Conservation (phyloP, 2,329 filamentous ascomycete species). For the Domatiomyces globalis region DNA sequence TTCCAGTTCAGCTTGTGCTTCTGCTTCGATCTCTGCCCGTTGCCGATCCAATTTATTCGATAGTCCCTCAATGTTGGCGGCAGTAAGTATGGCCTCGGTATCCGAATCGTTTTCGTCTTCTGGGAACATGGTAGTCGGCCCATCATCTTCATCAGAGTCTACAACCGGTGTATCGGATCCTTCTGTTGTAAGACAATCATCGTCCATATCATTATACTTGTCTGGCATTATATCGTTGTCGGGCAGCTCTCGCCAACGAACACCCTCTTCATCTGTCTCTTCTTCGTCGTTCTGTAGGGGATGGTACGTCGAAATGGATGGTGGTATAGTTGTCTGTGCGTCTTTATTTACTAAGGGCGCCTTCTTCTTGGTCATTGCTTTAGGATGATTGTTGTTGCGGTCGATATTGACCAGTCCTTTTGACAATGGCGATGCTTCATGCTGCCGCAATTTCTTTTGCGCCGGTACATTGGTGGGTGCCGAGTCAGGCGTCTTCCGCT, state of each 20-base stretch:
- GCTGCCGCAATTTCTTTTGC: constrained; percentile 52
- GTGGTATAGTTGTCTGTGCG: constrained; percentile 17
- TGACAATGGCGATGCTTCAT: constrained; percentile 28
- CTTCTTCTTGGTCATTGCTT: constrained; percentile 23
- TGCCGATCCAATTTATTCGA: constrained; percentile 71
- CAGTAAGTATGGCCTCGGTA: constrained; percentile 77
- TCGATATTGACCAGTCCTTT: constrained; percentile 30
- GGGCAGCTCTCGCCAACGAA: constrained; percentile 19
- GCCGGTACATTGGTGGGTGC: constrained; percentile 40
- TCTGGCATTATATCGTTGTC: constrained; percentile 30
- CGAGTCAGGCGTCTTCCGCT: constrained; percentile 67
- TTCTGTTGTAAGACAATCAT: constrained; percentile 24
- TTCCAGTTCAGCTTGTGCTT: constrained; percentile 72
- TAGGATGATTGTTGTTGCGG: constrained; percentile 22
- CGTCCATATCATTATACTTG: constrained; percentile 42
- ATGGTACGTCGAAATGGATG: constrained; percentile 22
- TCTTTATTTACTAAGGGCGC: constrained; percentile 20
- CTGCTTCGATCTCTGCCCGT: constrained; percentile 61
- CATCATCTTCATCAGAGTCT: constrained; percentile 53
- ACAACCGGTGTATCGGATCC: constrained; percentile 44
- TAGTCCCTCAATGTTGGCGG: constrained; percentile 88
- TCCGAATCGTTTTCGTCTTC: constrained; percentile 86
- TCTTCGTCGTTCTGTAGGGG: constrained; percentile 33
- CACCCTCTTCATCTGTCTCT: constrained; percentile 21
- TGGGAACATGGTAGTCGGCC: constrained; percentile 66